phyloP scores from a whole-genome alignment of 2,329 filamentous ascomycete species.

The Exophiala sp. region DNA sequence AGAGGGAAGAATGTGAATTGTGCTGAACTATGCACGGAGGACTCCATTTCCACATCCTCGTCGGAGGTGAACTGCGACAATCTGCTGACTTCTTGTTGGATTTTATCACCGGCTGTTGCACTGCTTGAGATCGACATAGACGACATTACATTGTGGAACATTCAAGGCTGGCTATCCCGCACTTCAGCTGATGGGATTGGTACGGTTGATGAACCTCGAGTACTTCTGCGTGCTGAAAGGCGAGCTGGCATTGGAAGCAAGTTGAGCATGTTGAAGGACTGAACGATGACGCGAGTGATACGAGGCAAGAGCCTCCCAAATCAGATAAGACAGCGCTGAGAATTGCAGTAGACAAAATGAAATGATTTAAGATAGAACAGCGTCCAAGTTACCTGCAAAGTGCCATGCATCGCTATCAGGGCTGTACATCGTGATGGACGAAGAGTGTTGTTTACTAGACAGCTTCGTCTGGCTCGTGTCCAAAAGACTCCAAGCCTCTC shows the following conservation, averaged over 20 bases:
- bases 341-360: neutral
- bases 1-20: too few relatives aligned
- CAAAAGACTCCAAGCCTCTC: constrained; percentile 23
- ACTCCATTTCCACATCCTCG: neutral
- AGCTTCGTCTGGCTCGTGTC: neutral
- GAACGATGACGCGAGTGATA: neutral
- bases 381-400: too few relatives aligned
- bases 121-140: constrained; percentile 4
- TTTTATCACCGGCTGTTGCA: constrained; percentile 11
- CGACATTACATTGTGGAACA: neutral
- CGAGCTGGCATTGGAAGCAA: neutral
- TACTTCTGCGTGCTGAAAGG: neutral
- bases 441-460: neutral
- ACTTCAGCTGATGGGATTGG: too few relatives aligned
- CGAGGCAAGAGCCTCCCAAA: too few relatives aligned
- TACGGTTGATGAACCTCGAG: neutral
- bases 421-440: neutral
- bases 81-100: constrained; percentile 11
- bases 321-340: neutral
- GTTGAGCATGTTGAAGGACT: neutral
- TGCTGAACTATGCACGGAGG: too few relatives aligned
- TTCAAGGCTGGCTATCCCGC: too few relatives aligned
- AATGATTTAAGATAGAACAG: neutral
- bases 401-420: neutral
- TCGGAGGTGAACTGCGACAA: neutral